Conservation (phyloP, 1,139 yeast genomes). For the Petasospora fabianii region DNA sequence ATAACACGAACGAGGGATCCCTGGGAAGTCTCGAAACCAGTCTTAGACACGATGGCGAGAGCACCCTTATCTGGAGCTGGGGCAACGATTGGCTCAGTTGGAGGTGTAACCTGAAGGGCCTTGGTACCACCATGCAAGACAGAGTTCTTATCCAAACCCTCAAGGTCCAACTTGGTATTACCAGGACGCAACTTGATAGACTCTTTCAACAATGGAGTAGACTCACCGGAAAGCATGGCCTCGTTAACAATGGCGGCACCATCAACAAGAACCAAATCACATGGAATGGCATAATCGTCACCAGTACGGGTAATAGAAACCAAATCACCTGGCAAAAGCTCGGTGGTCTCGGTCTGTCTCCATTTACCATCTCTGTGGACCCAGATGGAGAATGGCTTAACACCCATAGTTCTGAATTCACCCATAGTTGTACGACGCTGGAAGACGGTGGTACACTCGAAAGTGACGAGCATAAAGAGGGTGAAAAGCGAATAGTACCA, state of each 20-base stretch:
- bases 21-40: slow-evolving; percentile 97
- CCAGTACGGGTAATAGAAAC: slow-evolving; percentile 84
- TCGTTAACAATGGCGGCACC: slow-evolving; percentile 94
- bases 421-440: slow-evolving; percentile 93
- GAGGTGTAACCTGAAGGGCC: slow-evolving; percentile 84
- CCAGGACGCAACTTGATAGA: slow-evolving; percentile 81
- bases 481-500: slow-evolving; percentile 95
- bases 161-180: slow-evolving; percentile 62
- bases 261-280: slow-evolving; percentile 81
- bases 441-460: slow-evolving; percentile 91
- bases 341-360: slow-evolving; percentile 66
- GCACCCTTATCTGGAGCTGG: slow-evolving; percentile 90
- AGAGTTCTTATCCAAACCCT: slow-evolving; percentile 86
- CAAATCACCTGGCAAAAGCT: slow-evolving; percentile 87
- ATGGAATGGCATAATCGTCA: slow-evolving; percentile 94
- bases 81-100: slow-evolving; percentile 48
- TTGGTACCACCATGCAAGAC: slow-evolving; percentile 95
- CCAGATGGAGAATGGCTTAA: slow-evolving; percentile 79
- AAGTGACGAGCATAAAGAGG: slow-evolving; percentile 84
- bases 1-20: slow-evolving; percentile 96
- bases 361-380: slow-evolving; percentile 71
- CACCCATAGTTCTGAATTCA: slow-evolving; percentile 96
- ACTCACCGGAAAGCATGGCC: slow-evolving; percentile 98
- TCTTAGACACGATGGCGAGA: slow-evolving; percentile 81
- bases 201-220: slow-evolving; percentile 93